Conservation (phyloP, 345 rosid genomes). For the Gossypioides kirkii region DNA sequence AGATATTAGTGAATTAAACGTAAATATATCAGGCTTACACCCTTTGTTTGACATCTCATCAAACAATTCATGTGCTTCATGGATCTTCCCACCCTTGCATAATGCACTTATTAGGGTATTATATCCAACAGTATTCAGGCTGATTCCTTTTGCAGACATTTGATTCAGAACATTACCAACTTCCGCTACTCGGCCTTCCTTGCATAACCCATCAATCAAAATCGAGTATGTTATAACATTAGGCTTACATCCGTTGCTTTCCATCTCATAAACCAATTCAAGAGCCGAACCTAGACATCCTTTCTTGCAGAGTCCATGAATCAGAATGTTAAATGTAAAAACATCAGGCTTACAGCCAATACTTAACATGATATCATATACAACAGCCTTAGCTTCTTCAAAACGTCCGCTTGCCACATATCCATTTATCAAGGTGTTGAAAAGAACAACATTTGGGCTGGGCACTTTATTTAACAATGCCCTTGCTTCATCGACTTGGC, state of each 20-base stretch:
- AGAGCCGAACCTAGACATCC: constrained; percentile 57
- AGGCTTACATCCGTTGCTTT: constrained; percentile 50
- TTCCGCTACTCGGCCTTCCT: constrained; percentile 53
- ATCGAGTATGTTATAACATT: constrained; percentile 56
- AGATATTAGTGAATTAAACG: constrained; percentile 67
- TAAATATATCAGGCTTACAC: constrained; percentile 70
- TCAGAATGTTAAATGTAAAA: constrained; percentile 59
- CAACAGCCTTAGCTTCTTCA: constrained; percentile 57
- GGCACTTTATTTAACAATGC: constrained; percentile 47
- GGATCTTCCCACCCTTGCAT: constrained; percentile 49
- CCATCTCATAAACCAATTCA: constrained; percentile 51
- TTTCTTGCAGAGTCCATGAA: constrained; percentile 66
- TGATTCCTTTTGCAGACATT: constrained; percentile 52
- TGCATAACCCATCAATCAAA: constrained; percentile 64
- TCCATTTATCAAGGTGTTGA: constrained; percentile 70
- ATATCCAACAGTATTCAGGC: constrained; percentile 68
- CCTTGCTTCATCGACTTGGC: constrained; percentile 70
- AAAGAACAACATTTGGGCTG: constrained; percentile 41
- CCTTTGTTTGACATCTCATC: constrained; percentile 69
- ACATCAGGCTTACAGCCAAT: constrained; percentile 44
- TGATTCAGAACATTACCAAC: constrained; percentile 37
- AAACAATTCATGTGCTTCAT: constrained; percentile 49
- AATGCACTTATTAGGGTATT: constrained; percentile 61
- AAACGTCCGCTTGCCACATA: constrained; percentile 49
- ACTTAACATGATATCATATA: constrained; percentile 34